Conservation (phyloP, 2,329 filamentous ascomycete species). For the Juglanconis oblonga region DNA sequence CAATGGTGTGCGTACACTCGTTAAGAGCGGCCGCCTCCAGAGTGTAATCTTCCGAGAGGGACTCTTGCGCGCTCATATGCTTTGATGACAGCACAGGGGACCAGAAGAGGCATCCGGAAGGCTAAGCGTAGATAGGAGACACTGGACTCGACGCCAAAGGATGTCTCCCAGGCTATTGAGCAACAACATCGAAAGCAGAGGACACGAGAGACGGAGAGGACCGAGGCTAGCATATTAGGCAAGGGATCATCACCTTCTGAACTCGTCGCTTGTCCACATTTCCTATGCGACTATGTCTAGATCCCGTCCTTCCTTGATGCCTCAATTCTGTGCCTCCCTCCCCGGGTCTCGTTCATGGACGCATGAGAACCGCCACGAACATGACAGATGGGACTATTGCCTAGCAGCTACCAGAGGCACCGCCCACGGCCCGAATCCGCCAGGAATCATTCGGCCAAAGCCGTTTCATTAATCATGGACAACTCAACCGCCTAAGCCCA, state of each 20-base stretch:
- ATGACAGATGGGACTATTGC: neutral
- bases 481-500: constrained; percentile 34
- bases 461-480: neutral
- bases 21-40: no score
- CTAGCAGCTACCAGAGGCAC: neutral
- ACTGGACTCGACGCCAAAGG: no score
- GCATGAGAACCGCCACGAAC: neutral
- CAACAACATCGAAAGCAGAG: constrained; percentile 3
- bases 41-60: no score
- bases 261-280: neutral
- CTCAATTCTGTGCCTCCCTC: neutral
- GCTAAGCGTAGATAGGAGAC: no score
- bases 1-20: no score
- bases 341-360: neutral
- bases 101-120: no score
- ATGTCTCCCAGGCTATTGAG: neutral
- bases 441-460: neutral
- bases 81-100: no score
- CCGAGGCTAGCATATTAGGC: no score
- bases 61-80: no score
- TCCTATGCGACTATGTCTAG: neutral
- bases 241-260: neutral
- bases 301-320: neutral
- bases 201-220: no score
- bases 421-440: neutral